Base-by-base conservation (phyloP, 805 yeast species). In the Torulaspora franciscae region DNA sequence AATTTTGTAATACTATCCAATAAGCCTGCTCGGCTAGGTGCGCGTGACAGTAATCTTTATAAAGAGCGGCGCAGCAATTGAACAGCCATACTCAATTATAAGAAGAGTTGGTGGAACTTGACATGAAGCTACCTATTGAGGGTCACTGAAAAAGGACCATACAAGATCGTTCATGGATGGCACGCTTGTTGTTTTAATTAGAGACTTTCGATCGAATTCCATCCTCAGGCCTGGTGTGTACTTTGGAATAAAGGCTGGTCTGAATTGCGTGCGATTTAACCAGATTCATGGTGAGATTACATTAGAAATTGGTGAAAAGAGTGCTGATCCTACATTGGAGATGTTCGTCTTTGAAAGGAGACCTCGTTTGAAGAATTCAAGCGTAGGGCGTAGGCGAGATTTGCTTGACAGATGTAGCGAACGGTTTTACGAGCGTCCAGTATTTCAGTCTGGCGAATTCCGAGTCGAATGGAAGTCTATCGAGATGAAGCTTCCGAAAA, bases 401-500 rank as follows among this genome's bases (percentile, higher is more conserved):
- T 29, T 51, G 25, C 17, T 51, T 13, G 55, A 48, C 19, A 32
- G 35, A 1, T 11, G 25, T 14, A 10, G 24, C 8, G n/a, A 37
- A 7, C 11, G 27, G 7, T 32, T 41, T 22, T 19, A 25, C 14
- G 36, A 45, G 19, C 15, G 15, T 2, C 28, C 36, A 23, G 43
- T 36, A 4, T 23, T 32, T 2, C 40, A 34, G 11, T 19, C 37
- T 4, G 40, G 24, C 4, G 43, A 48, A 3, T 32, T 48, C 7
- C 45, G 35, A 19, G 17, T 44, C 7, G 53, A 47, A 29, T 55
- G 59, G 59, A 42, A 42, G 9, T 35, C 41, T 8, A 17, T 49
- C 13, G 27, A 32, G 17, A n/a, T 53, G 0, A 25, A 22, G 3
- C 47, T 51, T 11, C 10, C 38, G 1, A 34, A 32, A 3, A 15